phyloP scores from a whole-genome alignment of 2,329 filamentous ascomycete species.

The Exophiala xenobiotica region DNA sequence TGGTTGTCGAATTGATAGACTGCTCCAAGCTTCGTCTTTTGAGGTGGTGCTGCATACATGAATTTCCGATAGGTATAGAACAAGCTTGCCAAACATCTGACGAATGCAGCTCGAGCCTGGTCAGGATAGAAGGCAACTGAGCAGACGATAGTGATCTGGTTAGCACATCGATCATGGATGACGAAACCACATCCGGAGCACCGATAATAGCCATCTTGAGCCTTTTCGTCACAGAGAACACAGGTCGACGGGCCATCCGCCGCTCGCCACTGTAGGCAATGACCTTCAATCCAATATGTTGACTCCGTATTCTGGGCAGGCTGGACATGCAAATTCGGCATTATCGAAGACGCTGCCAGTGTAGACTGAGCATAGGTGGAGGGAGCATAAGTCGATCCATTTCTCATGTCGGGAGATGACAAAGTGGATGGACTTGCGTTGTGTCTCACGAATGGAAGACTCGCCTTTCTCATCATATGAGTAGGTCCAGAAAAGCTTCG shows the following conservation, averaged over 20 bases:
- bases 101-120: conserved; percentile 66
- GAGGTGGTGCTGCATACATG: conserved; percentile 59
- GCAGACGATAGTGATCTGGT: conserved; percentile 63
- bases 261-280: conserved; percentile 47
- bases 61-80: conserved; percentile 69
- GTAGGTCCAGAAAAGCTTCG: conserved; percentile 76
- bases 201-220: conserved; percentile 57
- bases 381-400: conserved; percentile 48
- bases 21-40: conserved; percentile 52
- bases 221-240: conserved; percentile 54
- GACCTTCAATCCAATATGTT: conserved; percentile 49
- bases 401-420: conserved; percentile 43
- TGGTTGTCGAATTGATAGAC: conserved; percentile 67
- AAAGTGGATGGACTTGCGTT: conserved; percentile 49
- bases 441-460: conserved; percentile 70
- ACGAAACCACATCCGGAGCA: conserved; percentile 50
- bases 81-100: conserved; percentile 66
- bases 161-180: conserved; percentile 60
- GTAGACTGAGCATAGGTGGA: conserved; percentile 53
- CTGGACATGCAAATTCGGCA: conserved; percentile 43
- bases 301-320: conserved; percentile 42
- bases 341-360: conserved; percentile 51
- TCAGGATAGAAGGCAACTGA: conserved; percentile 66
- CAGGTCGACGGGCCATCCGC: conserved; percentile 47
- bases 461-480: conserved; percentile 53